phyloP scores from a whole-genome alignment of 768 basidiomycete genomes.

The Myochromella boudieri region DNA sequence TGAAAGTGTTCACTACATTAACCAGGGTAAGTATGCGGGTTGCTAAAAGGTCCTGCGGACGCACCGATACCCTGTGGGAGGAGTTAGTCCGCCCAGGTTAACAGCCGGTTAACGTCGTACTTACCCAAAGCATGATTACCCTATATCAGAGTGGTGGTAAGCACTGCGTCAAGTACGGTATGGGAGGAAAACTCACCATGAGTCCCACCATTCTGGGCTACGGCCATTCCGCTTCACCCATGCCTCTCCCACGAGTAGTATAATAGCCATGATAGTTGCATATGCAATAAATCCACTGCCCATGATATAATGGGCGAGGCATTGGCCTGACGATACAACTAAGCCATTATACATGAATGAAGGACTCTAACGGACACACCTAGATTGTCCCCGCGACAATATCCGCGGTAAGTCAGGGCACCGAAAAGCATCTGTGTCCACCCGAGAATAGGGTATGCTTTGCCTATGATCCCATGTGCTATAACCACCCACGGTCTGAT shows the following conservation, averaged over 20 bases:
- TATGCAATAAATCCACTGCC: conserved; percentile 91
- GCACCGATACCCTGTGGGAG: conserved; percentile 53
- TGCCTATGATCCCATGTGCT: conserved; percentile 79
- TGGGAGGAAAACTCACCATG: conserved; percentile 47
- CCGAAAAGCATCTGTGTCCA: conserved; percentile 93
- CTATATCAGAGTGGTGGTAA: conserved; percentile 14
- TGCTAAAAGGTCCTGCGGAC: conserved; percentile 18
- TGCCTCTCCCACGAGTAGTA: conserved; percentile 72
- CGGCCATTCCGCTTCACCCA: conserved; percentile 73
- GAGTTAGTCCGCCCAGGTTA: background rate
- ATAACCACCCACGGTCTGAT: conserved; percentile 69
- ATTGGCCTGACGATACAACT: conserved; percentile 54
- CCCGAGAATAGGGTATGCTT: conserved; percentile 77
- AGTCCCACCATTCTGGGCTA: conserved; percentile 88
- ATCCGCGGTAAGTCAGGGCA: conserved; percentile 68
- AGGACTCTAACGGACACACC: conserved; percentile 29
- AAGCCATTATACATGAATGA: background rate
- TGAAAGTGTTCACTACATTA: conserved; percentile 81
- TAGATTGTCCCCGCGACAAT: conserved; percentile 75
- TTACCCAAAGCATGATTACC: conserved; percentile 55
- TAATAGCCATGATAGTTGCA: conserved; percentile 75
- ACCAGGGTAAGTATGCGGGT: background rate
- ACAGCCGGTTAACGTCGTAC: conserved; percentile 11
- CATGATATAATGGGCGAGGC: conserved; percentile 88
- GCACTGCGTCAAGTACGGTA: background rate